These are phyloP conservation scores for Bruguiera hainesii DNA, from an alignment of 441 rosid species.

Conservation along the genomic window DNA sequence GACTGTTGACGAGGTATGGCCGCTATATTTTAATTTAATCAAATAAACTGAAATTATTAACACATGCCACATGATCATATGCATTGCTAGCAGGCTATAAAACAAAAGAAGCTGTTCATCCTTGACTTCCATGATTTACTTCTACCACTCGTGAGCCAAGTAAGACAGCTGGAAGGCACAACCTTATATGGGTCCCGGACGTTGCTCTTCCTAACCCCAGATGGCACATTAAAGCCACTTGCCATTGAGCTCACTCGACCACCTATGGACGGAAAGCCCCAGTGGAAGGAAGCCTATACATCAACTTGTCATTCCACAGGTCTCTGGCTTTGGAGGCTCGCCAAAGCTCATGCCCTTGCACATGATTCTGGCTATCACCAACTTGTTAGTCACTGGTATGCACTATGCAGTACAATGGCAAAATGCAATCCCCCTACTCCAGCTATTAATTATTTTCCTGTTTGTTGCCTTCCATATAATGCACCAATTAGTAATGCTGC, in stretches of 20 bases:
- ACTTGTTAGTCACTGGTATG: conserved; percentile 66
- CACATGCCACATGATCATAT: neutral
- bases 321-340: conserved; percentile 67
- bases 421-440: neutral
- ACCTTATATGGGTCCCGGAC: conserved; percentile 67
- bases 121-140: conserved; percentile 74
- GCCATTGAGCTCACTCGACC: conserved; percentile 77
- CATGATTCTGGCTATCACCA: conserved; percentile 77
- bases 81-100: conserved; percentile 42
- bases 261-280: conserved; percentile 47
- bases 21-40: no score
- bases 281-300: conserved; percentile 54
- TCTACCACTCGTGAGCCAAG: conserved; percentile 60
- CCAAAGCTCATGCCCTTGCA: conserved; percentile 68
- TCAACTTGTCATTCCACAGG: conserved; percentile 44
- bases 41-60: no score
- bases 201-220: conserved; percentile 48
- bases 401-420: no score
- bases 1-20: conserved; percentile 47
- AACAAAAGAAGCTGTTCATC: conserved; percentile 54
- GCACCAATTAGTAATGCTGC: neutral
- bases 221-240: conserved; percentile 49
- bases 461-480: neutral
- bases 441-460: neutral
- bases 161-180: conserved; percentile 40